These are phyloP conservation scores for Candida saitoana DNA, from an alignment of 805 yeast species.

Conservation along the genomic window DNA sequence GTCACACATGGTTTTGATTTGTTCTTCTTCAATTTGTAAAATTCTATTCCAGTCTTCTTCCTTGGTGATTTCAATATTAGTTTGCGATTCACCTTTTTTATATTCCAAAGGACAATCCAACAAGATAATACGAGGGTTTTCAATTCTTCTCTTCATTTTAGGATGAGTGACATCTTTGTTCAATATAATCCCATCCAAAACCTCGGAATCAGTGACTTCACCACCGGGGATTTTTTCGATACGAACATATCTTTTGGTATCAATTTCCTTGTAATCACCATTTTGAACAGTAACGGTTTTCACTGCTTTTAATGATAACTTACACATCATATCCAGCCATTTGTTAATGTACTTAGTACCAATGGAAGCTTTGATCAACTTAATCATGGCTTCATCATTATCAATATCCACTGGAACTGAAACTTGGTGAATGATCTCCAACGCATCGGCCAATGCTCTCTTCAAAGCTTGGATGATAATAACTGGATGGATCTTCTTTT, in stretches of 20 bases:
- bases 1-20: conserved; percentile 82
- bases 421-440: conserved; percentile 78
- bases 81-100: conserved; percentile 98
- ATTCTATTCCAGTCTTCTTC: conserved; percentile 96
- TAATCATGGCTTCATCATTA: conserved; percentile 82
- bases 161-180: conserved; percentile 99
- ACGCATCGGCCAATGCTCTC: conserved; percentile 84
- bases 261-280: conserved; percentile 74
- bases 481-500: conserved; percentile 95
- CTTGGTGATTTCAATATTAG: conserved; percentile 93
- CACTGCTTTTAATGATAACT: conserved; percentile 82
- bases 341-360: conserved; percentile 92
- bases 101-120: conserved; percentile 97
- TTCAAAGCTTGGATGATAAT: conserved; percentile 92
- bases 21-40: conserved; percentile 96
- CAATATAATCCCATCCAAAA: conserved; percentile 85
- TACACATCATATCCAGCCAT: conserved; percentile 92
- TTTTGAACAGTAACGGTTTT: conserved; percentile 66
- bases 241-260: conserved; percentile 86
- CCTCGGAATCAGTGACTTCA: conserved; percentile 84
- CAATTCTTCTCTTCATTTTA: conserved; percentile 86
- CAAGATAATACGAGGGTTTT: conserved; percentile 82
- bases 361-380: conserved; percentile 82
- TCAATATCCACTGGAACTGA: conserved; percentile 78
- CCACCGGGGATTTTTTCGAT: conserved; percentile 98